These are phyloP conservation scores for Eucalyptus polyanthemos DNA, from an alignment of 345 rosid species.

Conservation along the genomic window DNA sequence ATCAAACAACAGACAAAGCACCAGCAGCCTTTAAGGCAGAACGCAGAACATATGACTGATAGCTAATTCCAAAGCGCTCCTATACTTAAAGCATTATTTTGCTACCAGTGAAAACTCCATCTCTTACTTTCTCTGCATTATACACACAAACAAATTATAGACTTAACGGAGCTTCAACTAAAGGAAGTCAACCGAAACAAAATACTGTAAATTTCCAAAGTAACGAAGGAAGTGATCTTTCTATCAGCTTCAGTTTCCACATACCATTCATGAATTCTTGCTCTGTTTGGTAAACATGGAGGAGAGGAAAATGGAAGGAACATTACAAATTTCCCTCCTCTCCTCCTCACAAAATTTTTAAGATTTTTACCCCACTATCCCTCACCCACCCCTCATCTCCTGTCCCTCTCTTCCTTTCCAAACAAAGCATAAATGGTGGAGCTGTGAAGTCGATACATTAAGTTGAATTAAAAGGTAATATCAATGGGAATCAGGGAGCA, in stretches of 20 bases:
- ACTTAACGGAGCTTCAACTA: too few species aligned
- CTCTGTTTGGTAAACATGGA: background rate
- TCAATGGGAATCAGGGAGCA: background rate
- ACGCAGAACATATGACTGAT: background rate
- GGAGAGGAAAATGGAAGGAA: background rate
- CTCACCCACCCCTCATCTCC: background rate
- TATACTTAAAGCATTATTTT: background rate
- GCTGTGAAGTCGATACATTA: background rate
- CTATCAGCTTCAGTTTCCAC: background rate
- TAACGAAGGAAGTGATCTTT: background rate
- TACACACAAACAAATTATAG: background rate
- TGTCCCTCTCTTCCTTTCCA: background rate
- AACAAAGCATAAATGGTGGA: background rate
- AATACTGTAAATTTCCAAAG: background rate
- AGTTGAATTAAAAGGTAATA: background rate
- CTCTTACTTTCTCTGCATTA: background rate
- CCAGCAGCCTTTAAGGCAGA: background rate
- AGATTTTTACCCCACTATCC: background rate
- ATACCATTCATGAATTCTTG: background rate
- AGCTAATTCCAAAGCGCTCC: background rate
- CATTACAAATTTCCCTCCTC: background rate
- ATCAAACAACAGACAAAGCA: background rate
- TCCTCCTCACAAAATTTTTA: background rate
- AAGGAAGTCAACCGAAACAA: background rate
- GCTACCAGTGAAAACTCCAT: background rate